These are phyloP conservation scores for Oldenlandia corymbosa DNA, from an alignment of 257 asterid species.

Conservation along the genomic window DNA sequence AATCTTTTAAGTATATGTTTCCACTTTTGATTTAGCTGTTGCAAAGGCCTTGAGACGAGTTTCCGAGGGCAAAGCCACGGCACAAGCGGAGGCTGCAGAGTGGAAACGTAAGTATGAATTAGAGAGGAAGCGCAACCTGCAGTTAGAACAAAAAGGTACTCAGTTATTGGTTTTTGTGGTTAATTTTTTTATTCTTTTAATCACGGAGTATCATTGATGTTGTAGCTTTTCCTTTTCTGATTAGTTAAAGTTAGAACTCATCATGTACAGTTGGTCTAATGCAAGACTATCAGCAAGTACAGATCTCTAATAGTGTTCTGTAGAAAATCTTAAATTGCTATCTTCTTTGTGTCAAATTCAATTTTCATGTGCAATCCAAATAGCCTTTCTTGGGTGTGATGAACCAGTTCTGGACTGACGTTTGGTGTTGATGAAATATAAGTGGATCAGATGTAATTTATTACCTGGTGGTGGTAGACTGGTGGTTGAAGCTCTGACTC, in stretches of 20 bases:
- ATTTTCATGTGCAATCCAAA: background rate
- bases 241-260: background rate
- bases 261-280: background rate
- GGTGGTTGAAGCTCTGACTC: background rate
- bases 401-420: background rate
- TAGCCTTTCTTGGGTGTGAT: background rate
- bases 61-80: constrained; percentile 81
- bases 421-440: background rate
- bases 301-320: background rate
- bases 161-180: background rate
- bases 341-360: background rate
- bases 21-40: constrained; percentile 46
- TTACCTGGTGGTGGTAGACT: too few species aligned
- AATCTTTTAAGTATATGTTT: constrained; percentile 1
- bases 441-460: background rate
- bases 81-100: constrained; percentile 93
- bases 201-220: background rate
- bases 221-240: background rate
- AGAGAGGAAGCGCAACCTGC: constrained; percentile 58
- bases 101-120: constrained; percentile 92
- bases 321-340: background rate
- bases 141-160: constrained; percentile 58
- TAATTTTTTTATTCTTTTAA: background rate
- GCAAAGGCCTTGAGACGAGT: constrained; percentile 71
- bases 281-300: background rate